phyloP scores from a whole-genome alignment of 2,329 filamentous ascomycete species.

The Cordyceps fumosorosea region DNA sequence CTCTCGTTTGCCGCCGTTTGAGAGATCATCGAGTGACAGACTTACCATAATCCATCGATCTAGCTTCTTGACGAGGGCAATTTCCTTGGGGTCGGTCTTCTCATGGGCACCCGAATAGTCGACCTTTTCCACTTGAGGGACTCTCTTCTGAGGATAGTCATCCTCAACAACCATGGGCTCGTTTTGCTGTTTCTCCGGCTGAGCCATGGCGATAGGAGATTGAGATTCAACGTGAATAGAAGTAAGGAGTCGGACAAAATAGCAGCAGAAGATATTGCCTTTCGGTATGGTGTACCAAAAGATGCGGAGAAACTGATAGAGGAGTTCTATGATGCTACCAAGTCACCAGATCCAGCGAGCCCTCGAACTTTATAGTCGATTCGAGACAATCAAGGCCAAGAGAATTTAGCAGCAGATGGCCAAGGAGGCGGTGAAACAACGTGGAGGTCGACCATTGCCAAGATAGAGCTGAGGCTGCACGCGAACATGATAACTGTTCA shows the following conservation, averaged over 20 bases:
- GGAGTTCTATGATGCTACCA: too few species aligned
- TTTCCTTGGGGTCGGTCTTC: slow-evolving; percentile 34
- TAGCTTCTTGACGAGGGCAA: slow-evolving; percentile 32
- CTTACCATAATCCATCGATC: slow-evolving; percentile 32
- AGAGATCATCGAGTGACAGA: neutral
- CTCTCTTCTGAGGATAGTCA: slow-evolving; percentile 12
- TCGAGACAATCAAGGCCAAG: too few species aligned
- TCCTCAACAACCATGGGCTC: neutral
- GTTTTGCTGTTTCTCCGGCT: neutral
- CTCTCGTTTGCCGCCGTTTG: neutral
- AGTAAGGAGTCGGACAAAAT: neutral
- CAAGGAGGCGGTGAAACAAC: neutral
- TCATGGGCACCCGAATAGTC: slow-evolving; percentile 33
- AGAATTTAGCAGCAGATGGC: neutral
- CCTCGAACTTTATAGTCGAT: neutral
- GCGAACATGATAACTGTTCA: neutral
- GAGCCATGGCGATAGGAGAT: neutral
- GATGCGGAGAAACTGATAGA: too few species aligned
- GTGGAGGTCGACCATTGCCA: neutral
- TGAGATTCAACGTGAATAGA: neutral
- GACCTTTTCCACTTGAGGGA: slow-evolving; percentile 18
- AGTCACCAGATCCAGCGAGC: too few species aligned
- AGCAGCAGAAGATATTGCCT: too few species aligned
- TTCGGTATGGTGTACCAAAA: neutral
- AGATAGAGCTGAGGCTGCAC: neutral